Evolutionary conservation across 805 yeast genomes (phyloP), one percentile per base, ranked within the genome.

Genomic region (Schwanniomyces sp.): DNA sequence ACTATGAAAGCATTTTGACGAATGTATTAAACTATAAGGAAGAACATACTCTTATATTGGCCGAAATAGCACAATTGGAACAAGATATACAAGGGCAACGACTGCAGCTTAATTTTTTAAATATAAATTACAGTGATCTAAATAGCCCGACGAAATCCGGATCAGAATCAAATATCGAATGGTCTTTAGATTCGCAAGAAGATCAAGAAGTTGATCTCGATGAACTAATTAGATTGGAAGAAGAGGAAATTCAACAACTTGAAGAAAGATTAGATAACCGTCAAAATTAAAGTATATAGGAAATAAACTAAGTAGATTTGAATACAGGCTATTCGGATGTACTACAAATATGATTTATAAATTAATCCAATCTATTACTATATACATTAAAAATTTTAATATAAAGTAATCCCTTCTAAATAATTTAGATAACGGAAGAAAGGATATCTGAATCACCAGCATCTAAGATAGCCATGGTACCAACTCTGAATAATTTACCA

Each of bases 371-470:
- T 50, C 53, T 50, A 50, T 50, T 50, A 50, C 48, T 47, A 47
- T 50, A 50, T 46, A 46, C 32, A 38, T 41, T 27, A 34, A 37
- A 32, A 36, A 17, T 21, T 36, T 39, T 36, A 44, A 43, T 27
- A 27, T 34, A 17, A 34, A 27, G 26, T 43, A 36, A 8, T 12
- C 10, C 38, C 2, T 6, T 17, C 45, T 37, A 21, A 37, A 37
- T 43, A 47, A 45, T 39, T 56, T 56, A 78, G 72, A 45, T 49
- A 40, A 72, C 41, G 51, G 89, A 74, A 67, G 91, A 67, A 75
- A 94, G 86, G 81, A 94, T 91, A 80, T 94, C 99, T 69, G 99
- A 94, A 83, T 94, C 99, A 91, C 99, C 99, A 68, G 97, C 97
- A 69, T 94, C 99, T 70, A 92, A 81, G 69, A 94, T 77, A 70